Conservation (phyloP, 441 rosid genomes). For the Dalechampia spathulata region DNA sequence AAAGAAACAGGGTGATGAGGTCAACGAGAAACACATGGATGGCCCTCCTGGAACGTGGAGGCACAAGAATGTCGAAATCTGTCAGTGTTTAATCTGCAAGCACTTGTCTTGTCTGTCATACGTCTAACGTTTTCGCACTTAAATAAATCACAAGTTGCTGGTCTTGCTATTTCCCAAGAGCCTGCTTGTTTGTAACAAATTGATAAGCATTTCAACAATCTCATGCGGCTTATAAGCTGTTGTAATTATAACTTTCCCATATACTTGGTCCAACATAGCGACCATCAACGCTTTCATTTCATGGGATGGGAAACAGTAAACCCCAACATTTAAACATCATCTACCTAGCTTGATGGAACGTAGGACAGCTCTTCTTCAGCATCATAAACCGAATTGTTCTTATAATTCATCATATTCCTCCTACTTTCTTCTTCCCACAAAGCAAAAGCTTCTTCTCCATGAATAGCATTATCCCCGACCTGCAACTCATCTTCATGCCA, state of each 20-base stretch:
- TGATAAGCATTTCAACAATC: no score
- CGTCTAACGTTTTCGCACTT: no score
- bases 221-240: no score
- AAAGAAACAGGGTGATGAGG: slow-evolving; percentile 1
- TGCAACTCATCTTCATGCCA: slow-evolving; percentile 23
- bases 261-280: no score
- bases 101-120: no score
- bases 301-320: no score
- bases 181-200: no score
- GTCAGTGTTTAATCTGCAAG: no score
- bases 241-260: no score
- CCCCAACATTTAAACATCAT: slow-evolving; percentile 21
- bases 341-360: slow-evolving; percentile 2
- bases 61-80: background rate
- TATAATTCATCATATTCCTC: slow-evolving; percentile 12
- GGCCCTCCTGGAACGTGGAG: slow-evolving; percentile 15
- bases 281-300: no score
- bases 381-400: slow-evolving; percentile 24
- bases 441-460: slow-evolving; percentile 34
- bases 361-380: slow-evolving; percentile 18
- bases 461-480: slow-evolving; percentile 24
- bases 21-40: slow-evolving; percentile 2
- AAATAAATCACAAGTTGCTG: no score
- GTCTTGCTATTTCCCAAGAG: no score
- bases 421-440: slow-evolving; percentile 19